These are phyloP conservation scores for Botrytis cinerea DNA, from an alignment of 2,329 filamentous ascomycete species.

Conservation along the genomic window DNA sequence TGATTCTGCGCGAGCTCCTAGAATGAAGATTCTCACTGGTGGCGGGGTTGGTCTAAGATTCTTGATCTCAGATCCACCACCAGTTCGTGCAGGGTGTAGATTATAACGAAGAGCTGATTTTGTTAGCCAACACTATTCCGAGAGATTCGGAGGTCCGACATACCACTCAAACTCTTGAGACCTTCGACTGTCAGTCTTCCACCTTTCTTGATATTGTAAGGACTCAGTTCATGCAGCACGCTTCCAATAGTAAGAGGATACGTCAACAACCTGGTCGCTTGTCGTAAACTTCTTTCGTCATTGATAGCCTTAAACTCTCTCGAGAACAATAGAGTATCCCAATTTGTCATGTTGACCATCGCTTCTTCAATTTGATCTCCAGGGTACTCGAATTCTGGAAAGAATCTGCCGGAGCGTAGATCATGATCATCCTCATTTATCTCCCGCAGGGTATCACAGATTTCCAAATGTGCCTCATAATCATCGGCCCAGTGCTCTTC, in stretches of 20 bases:
- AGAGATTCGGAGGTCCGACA: slow-evolving; percentile 41
- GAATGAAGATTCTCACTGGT: slow-evolving; percentile 86
- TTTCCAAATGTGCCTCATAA: slow-evolving; percentile 87
- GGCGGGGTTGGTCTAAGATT: slow-evolving; percentile 82
- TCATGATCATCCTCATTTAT: slow-evolving; percentile 99
- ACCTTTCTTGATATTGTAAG: slow-evolving; percentile 76
- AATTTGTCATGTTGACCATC: slow-evolving; percentile 95
- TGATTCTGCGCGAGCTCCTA: slow-evolving; percentile 95
- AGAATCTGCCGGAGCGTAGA: slow-evolving; percentile 83
- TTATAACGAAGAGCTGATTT: slow-evolving; percentile 81
- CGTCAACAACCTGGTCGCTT: slow-evolving; percentile 88
- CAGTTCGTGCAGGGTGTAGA: slow-evolving; percentile 81
- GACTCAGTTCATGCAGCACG: slow-evolving; percentile 90
- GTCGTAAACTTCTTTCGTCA: slow-evolving; percentile 84
- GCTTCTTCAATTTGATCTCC: slow-evolving; percentile 89
- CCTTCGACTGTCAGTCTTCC: slow-evolving; percentile 83
- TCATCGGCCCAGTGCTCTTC: slow-evolving; percentile 96
- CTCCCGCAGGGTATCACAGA: slow-evolving; percentile 87
- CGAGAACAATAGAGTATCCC: slow-evolving; percentile 96
- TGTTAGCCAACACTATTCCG: neutral
- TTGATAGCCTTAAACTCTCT: slow-evolving; percentile 90
- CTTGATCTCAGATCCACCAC: slow-evolving; percentile 72
- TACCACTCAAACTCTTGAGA: slow-evolving; percentile 90
- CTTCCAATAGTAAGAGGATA: slow-evolving; percentile 92
- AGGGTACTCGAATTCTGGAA: slow-evolving; percentile 91